Evolutionary conservation across 179 eudicot genomes (phyloP).

Genomic region (Spergularia azorica): DNA sequence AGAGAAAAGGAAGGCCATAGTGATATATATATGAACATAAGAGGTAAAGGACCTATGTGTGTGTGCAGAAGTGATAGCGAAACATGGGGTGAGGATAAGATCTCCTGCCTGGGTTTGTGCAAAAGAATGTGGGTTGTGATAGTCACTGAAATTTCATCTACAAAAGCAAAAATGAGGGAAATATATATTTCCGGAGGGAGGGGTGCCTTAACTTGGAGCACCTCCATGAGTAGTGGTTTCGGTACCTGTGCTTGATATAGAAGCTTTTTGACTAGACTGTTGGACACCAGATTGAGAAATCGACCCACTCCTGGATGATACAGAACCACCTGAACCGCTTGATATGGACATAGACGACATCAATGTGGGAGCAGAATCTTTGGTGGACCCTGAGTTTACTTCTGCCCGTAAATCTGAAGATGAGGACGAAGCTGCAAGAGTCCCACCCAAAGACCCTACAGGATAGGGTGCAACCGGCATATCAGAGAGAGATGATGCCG

Average conservation of each 20-base stretch:
- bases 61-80: slow-evolving; percentile 15
- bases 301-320: slow-evolving; percentile 50
- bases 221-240: slow-evolving; percentile 38
- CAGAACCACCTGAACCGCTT: slow-evolving; percentile 64
- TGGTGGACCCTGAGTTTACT: slow-evolving; percentile 41
- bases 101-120: slow-evolving; percentile 31
- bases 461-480: slow-evolving; percentile 98
- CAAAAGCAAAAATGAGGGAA: slow-evolving; percentile 32
- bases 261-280: slow-evolving; percentile 43
- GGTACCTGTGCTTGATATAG: slow-evolving; percentile 42
- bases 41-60: slow-evolving; percentile 18
- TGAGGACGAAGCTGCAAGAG: slow-evolving; percentile 88
- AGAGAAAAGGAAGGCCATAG: slow-evolving; percentile 21
- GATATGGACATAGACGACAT: slow-evolving; percentile 47
- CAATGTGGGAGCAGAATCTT: slow-evolving; percentile 48
- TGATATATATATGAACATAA: slow-evolving; percentile 22
- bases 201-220: slow-evolving; percentile 29
- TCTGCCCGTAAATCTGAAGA: slow-evolving; percentile 83
- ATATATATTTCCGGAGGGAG: slow-evolving; percentile 24
- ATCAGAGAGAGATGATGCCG: slow-evolving; percentile 92
- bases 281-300: slow-evolving; percentile 46
- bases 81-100: slow-evolving; percentile 22
- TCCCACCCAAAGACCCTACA: slow-evolving; percentile 74
- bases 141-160: slow-evolving; percentile 33
- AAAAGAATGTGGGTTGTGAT: slow-evolving; percentile 30